Base-by-base conservation (phyloP, 768 basidiomycete species). In the Neoboletus brunneissimus region DNA sequence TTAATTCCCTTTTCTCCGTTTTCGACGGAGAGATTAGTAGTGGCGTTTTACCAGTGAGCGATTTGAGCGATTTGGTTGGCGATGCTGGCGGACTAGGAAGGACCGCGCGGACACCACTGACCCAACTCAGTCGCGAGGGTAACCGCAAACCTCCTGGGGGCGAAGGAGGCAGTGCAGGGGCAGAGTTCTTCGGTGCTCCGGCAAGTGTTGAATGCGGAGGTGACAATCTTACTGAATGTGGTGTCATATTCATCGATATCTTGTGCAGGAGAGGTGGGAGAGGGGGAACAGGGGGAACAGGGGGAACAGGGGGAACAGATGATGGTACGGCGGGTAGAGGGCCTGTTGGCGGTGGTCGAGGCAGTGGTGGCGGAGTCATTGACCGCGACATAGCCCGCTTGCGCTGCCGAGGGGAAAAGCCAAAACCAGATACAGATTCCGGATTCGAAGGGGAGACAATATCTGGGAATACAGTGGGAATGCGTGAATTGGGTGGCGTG, bases 41-140 rank as follows among this genome's bases (percentile, higher is more conserved):
- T 16, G 55, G 5, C 3, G 45, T 10, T 34, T 58, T 63, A 13
- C 48, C 48, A 29, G 54, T n/a, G 20, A 57, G n/a, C 6, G 55
- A 35, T 31, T 53, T 67, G 25, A 51, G 10, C 2, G 54, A 25
- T 25, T 56, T 70, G 0, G 64, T 66, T 0, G 69, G 70, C 15
- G 70, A 71, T 20, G 67, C 67, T 0, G 70, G 70, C 2, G 70
- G 70, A 41, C 71, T 73, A 2, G 70, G 70, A 25, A 71, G 58
- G 18, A 56, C 66, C 7, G 59, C 60, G 20, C 67, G 67, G 10
- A 67, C 65, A 13, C 58, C 41, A 41, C 57, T 71, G 51, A 68
- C 55, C 65, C 67, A 69, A 18, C 67, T 67, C 40, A 71, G 62
- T 46, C 70, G 64, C 18, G 71, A 73, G 4, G 70, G 70, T 41